These are phyloP conservation scores for Picocystis salinarum DNA, from an alignment of 139 green algal genomes.

Conservation along the genomic window DNA sequence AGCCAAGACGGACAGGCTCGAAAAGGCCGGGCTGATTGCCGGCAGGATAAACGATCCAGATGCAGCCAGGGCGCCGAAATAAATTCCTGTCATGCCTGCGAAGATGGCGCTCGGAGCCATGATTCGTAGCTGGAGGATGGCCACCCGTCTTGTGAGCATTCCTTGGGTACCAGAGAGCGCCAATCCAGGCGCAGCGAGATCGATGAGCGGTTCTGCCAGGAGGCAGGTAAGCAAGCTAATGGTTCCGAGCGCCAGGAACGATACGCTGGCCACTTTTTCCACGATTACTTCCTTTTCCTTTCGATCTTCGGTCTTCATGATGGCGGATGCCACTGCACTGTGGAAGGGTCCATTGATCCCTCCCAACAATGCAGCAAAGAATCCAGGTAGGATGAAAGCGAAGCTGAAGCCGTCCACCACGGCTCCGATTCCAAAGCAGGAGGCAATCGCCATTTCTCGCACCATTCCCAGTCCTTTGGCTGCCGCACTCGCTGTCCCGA, in stretches of 20 bases:
- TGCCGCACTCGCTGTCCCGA: constrained; percentile 7
- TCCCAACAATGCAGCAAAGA: constrained; percentile 18
- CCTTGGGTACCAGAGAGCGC: background rate
- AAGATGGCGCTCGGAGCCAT: constrained; percentile 12
- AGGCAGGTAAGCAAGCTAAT: too few relatives aligned
- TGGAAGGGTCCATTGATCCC: constrained; percentile 22
- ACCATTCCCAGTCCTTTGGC: constrained; percentile 13
- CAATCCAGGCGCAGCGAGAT: constrained; percentile 12
- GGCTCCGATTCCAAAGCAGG: constrained; percentile 18
- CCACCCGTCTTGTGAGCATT: constrained; percentile 9
- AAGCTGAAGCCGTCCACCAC: constrained; percentile 22
- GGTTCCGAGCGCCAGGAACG: too few relatives aligned
- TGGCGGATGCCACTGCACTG: constrained; percentile 10
- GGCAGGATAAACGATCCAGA: background rate
- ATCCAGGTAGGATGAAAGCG: constrained; percentile 12
- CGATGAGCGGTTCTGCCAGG: constrained; percentile 10
- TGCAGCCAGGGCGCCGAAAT: background rate
- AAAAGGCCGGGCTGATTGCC: background rate
- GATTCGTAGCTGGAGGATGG: constrained; percentile 12
- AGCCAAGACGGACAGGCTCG: background rate
- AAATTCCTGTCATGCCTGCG: constrained; percentile 2
- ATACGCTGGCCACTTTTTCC: constrained; percentile 6
- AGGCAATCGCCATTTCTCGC: constrained; percentile 11
- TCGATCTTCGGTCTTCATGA: constrained; percentile 9
- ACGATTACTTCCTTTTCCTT: constrained; percentile 10